Percentiles rank a stretch among this genome's conserved stretches.
phyloP scores from a whole-genome alignment of 2,329 filamentous ascomycete species.

The Aaosphaeria pasadenensis region DNA sequence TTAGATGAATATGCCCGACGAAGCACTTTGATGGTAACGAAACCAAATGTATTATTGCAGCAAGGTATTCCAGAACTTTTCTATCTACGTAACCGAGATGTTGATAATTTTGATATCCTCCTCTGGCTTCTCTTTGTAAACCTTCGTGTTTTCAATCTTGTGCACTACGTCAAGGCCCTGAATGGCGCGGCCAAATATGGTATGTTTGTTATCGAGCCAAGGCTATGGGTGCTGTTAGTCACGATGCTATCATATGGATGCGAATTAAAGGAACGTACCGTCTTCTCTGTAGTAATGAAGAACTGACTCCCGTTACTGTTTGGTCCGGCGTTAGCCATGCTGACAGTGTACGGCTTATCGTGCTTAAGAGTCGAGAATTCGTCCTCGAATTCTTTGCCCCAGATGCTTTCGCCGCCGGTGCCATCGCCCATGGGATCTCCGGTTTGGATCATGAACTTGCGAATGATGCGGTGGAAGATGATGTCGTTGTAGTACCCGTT shows the following conservation, averaged over 20 bases:
- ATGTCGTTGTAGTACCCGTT: slow-evolving; percentile 96
- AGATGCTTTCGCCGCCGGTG: slow-evolving; percentile 87
- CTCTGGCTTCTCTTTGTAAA: slow-evolving; percentile 88
- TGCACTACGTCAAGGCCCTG: slow-evolving; percentile 93
- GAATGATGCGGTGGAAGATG: slow-evolving; percentile 95
- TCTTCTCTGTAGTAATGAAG: slow-evolving; percentile 97
- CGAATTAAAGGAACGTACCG: slow-evolving; percentile 52
- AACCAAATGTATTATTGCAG: no score
- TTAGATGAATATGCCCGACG: no score
- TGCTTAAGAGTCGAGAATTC: slow-evolving; percentile 90
- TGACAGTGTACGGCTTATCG: slow-evolving; percentile 93
- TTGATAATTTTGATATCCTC: slow-evolving; percentile 97
- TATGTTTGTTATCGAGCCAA: slow-evolving; percentile 95
- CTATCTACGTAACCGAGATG: slow-evolving; percentile 51
- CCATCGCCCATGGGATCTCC: slow-evolving; percentile 86
- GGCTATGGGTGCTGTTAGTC: slow-evolving; percentile 48
- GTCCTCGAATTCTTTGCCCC: slow-evolving; percentile 89
- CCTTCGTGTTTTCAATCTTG: slow-evolving; percentile 87
- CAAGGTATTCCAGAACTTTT: not conserved
- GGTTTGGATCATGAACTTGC: slow-evolving; percentile 96
- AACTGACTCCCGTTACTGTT: slow-evolving; percentile 97
- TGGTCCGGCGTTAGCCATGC: slow-evolving; percentile 96
- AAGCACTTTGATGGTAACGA: no score
- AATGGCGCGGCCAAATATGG: slow-evolving; percentile 87
- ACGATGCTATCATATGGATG: not conserved